Evolutionary conservation across 164 flowering plant species (phyloP), one percentile per base, ranked within the genome.

Genomic region (Buxus sempervirens): DNA sequence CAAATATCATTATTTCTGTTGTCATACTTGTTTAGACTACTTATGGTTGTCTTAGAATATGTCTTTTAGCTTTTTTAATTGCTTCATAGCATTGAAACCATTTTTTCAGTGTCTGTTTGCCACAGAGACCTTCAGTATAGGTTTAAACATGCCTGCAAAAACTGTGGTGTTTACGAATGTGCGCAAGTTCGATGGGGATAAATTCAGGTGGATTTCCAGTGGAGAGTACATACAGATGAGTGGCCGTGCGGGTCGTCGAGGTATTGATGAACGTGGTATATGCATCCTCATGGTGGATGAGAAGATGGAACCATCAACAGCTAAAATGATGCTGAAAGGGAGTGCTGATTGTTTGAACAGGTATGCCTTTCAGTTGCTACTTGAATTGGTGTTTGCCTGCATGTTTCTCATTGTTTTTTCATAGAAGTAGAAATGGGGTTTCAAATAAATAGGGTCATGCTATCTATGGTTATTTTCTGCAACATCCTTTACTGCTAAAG

Each of bases 191-290:
- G 99, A 96, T 83, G 99, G 99, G 41, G 92, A 93, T 78, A 96
- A 91, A 69, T 96, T 96, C 72, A 91, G 99, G 83, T 96, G 99
- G 99, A 36, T 96, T 74, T 80, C 99, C 32, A 88, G 99, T 83
- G 99, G 99, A 71, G 99, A 96, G 73, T 96, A 93, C 74, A 93
- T 96, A 73, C 99, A 96, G 65, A 96, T 96, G 99, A 96, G 99
- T 84, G 99, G 99, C 21, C 96, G 99, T 63, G 99, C 99, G 71
- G 99, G 99, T 70, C 96, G 98, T 66, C 85, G 97, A 67, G 99
- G 99, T 53, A 87, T 96, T 82, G 99, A 96, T 79, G 85, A 85
- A 18, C 96, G 98, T 62, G 99, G 99, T 6, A 80, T 96, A 66
- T 96, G 99, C 80, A 90, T 96, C 68, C 94, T 96, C 53, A 96